phyloP scores from a whole-genome alignment of 441 rosid species.

The Rhodomyrtus psidioides region DNA sequence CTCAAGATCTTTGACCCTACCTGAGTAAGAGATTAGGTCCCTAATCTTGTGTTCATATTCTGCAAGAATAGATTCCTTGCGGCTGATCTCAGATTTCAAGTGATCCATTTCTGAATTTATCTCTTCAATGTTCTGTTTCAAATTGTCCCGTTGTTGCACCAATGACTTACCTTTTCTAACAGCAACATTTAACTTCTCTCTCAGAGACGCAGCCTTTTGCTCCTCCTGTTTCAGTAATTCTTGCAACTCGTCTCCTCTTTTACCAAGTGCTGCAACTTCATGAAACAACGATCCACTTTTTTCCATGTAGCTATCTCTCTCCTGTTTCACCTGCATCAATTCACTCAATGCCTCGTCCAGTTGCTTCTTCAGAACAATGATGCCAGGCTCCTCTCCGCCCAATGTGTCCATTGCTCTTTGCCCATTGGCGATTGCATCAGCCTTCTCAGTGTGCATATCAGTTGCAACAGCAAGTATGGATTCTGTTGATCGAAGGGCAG shows the following conservation, averaged over 20 bases:
- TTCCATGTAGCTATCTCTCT: slow-evolving; percentile 58
- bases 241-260: slow-evolving; percentile 55
- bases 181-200: slow-evolving; percentile 93
- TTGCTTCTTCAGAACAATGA: slow-evolving; percentile 51
- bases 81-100: slow-evolving; percentile 62
- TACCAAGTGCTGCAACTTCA: slow-evolving; percentile 59
- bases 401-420: slow-evolving; percentile 30
- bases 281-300: slow-evolving; percentile 50
- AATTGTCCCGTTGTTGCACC: slow-evolving; percentile 86
- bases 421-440: slow-evolving; percentile 23
- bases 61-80: slow-evolving; percentile 40
- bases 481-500: slow-evolving; percentile 21
- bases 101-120: slow-evolving; percentile 53
- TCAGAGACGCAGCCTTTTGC: slow-evolving; percentile 72
- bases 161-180: slow-evolving; percentile 97
- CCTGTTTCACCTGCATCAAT: slow-evolving; percentile 54
- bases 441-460: slow-evolving; percentile 13
- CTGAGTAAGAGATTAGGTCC: slow-evolving; percentile 47
- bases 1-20: slow-evolving; percentile 52
- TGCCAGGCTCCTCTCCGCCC: slow-evolving; percentile 30
- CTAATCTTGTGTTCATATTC: slow-evolving; percentile 55
- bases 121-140: slow-evolving; percentile 79
- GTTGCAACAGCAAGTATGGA: slow-evolving; percentile 21
- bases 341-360: slow-evolving; percentile 61
- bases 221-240: slow-evolving; percentile 74